A percentile compares a stretch with the other conserved stretches of the same genome.
phyloP scores from a whole-genome alignment of 305 asterid species.

The Fraxinus dipetala region DNA sequence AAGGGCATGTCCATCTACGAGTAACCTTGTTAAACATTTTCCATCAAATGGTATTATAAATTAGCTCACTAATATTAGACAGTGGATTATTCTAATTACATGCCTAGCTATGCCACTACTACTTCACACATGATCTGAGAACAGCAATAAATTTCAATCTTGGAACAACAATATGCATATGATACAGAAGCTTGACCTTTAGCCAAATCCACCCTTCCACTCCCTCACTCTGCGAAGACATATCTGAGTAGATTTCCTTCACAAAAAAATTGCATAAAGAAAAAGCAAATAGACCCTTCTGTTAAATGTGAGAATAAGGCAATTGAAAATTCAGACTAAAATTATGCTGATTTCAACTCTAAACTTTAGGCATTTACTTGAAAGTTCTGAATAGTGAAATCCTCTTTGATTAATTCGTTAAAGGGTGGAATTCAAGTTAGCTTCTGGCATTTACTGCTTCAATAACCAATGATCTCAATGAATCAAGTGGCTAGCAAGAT shows the following conservation, averaged over 20 bases:
- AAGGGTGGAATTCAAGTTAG: neutral
- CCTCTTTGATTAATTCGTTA: neutral
- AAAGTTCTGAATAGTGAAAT: neutral
- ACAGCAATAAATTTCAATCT: neutral
- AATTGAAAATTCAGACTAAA: neutral
- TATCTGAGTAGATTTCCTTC: neutral
- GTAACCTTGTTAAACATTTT: neutral
- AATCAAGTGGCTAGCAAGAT: neutral
- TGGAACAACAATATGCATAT: neutral
- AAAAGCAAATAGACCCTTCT: neutral
- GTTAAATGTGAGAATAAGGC: neutral
- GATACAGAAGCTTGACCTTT: neutral
- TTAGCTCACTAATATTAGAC: neutral
- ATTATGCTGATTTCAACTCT: neutral
- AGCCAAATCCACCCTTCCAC: neutral
- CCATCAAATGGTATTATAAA: neutral
- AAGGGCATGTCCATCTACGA: constrained; percentile 3
- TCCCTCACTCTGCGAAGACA: neutral
- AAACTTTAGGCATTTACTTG: neutral
- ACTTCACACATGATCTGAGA: neutral
- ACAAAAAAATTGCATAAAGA: neutral
- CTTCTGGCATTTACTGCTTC: neutral
- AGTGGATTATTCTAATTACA: neutral
- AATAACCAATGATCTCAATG: neutral
- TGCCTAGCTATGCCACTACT: neutral